phyloP scores from a whole-genome alignment of 768 basidiomycete genomes.

The Krasilnikovozyma curviuscula region DNA sequence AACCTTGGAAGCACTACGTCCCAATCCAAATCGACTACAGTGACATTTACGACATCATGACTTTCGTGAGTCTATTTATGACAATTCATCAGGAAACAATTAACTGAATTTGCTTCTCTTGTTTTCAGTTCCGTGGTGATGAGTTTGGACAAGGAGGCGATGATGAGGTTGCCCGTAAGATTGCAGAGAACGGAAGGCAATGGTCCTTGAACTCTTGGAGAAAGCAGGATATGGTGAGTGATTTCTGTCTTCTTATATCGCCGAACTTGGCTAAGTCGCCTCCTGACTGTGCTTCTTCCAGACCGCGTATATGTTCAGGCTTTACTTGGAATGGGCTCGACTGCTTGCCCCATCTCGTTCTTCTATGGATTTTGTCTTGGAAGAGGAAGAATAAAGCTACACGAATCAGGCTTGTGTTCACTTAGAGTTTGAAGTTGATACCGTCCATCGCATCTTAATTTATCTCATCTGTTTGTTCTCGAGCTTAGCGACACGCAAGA shows the following conservation, averaged over 20 bases:
- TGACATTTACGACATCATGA: conserved; percentile 1
- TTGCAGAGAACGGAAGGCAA: conserved; percentile 37
- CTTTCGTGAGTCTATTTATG: neutral
- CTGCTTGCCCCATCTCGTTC: neutral
- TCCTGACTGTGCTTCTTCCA: neutral
- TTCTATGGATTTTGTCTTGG: neutral
- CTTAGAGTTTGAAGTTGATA: too few species aligned
- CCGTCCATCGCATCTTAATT: too few species aligned
- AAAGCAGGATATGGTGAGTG: conserved; percentile 35
- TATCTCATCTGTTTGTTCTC: too few species aligned
- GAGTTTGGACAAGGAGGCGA: conserved; percentile 35
- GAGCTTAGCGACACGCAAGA: too few species aligned
- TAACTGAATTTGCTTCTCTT: conserved; percentile 23
- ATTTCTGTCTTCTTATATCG: too few species aligned
- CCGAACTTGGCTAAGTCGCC: too few species aligned
- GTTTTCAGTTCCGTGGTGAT: conserved; percentile 37
- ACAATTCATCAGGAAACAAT: too few species aligned
- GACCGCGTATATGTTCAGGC: conserved; percentile 21
- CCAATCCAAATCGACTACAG: conserved; percentile 3
- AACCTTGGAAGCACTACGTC: conserved; percentile 11
- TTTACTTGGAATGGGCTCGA: conserved; percentile 25
- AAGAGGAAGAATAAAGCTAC: too few species aligned
- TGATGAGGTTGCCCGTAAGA: conserved; percentile 39
- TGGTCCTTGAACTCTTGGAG: conserved; percentile 46
- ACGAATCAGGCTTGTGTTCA: too few species aligned